A percentile compares a stretch with the other conserved stretches of the same genome.
These are phyloP conservation scores for Stagonosporopsis cucurbitacearum DNA, from an alignment of 2,329 filamentous ascomycete species.

Conservation along the genomic window DNA sequence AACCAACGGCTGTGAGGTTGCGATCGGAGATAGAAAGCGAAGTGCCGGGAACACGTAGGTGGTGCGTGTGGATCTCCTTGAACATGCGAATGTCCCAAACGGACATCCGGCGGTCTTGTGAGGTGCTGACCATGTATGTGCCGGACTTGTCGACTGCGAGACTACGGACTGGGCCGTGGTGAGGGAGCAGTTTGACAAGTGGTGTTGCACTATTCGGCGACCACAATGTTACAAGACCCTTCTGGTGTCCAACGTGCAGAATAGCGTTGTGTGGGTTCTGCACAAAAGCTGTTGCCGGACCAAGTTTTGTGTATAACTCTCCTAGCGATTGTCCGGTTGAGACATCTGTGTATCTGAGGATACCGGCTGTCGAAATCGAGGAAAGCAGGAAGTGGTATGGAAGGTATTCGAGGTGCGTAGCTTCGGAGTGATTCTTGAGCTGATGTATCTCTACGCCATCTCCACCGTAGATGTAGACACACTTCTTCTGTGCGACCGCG, in stretches of 20 bases:
- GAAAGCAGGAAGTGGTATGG: constrained; percentile 95
- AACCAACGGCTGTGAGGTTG: constrained; percentile 85
- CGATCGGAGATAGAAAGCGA: constrained; percentile 88
- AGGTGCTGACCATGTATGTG: constrained; percentile 92
- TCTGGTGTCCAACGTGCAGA: constrained; percentile 90
- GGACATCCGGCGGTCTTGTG: constrained; percentile 89
- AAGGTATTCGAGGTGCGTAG: constrained; percentile 91
- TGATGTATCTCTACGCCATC: constrained; percentile 92
- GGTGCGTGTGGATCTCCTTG: constrained; percentile 89
- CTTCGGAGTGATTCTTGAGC: constrained; percentile 87
- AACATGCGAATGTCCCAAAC: constrained; percentile 96
- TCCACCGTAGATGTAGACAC: constrained; percentile 94
- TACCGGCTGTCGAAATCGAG: constrained; percentile 82
- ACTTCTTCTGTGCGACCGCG: constrained; percentile 94
- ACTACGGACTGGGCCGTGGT: constrained; percentile 85
- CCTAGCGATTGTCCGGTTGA: constrained; percentile 89
- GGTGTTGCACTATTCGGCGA: constrained; percentile 88
- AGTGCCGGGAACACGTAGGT: constrained; percentile 79
- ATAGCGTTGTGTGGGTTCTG: constrained; percentile 95
- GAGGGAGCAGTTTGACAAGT: constrained; percentile 88
- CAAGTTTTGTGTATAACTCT: constrained; percentile 83
- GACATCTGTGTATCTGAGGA: constrained; percentile 89
- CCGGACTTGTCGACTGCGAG: constrained; percentile 88
- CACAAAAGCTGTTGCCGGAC: constrained; percentile 79
- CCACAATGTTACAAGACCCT: constrained; percentile 93